phyloP scores from a whole-genome alignment of 2,329 filamentous ascomycete species.

The Dothistroma septosporum region DNA sequence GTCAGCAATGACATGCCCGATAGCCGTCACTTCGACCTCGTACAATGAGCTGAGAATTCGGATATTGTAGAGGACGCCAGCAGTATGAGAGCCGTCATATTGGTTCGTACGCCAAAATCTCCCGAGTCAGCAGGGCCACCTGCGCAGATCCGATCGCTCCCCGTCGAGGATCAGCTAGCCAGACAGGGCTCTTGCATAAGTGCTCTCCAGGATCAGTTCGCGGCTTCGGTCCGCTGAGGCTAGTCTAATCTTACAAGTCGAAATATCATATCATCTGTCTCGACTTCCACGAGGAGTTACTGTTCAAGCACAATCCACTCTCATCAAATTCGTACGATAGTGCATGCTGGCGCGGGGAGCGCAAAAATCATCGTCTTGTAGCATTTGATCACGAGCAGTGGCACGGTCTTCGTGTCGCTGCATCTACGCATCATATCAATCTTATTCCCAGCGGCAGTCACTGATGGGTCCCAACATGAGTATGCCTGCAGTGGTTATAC shows the following conservation, averaged over 20 bases:
- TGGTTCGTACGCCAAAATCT: not conserved
- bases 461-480: not conserved
- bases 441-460: not conserved
- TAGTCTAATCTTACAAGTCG: not conserved
- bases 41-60: not conserved
- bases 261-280: not conserved
- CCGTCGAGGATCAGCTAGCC: not conserved
- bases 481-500: not conserved
- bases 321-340: not conserved
- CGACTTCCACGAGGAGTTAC: not conserved
- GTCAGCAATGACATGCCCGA: too few species aligned
- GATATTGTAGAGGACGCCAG: not conserved
- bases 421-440: not conserved
- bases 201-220: not conserved
- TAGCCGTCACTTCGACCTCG: too few species aligned
- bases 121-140: not conserved
- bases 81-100: not conserved
- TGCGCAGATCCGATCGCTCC: not conserved
- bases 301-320: not conserved
- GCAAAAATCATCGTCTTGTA: not conserved
- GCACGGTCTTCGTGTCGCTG: not conserved
- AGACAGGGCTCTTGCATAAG: constrained; percentile 2
- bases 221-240: not conserved
- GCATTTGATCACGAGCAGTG: not conserved
- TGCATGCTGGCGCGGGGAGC: not conserved